phyloP scores from a whole-genome alignment of 192 early-diverging fungal genomes.

The Rhizophagus clarus region DNA sequence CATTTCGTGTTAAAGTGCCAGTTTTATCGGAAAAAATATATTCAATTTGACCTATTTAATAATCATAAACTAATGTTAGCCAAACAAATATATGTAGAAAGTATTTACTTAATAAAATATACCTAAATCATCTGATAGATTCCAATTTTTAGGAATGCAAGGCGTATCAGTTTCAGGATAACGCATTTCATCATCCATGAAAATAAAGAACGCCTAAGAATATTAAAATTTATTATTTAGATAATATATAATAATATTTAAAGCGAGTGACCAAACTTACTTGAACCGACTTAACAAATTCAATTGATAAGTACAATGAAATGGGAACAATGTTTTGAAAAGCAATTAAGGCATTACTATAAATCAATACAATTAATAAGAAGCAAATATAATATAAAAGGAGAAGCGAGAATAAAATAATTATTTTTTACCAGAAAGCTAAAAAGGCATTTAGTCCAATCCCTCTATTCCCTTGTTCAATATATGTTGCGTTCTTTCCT shows the following conservation, averaged over 20 bases:
- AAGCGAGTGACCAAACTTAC: slow-evolving; percentile 33
- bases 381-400: background rate
- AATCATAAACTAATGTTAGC: background rate
- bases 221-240: background rate
- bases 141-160: slow-evolving; percentile 71
- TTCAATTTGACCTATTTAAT: slow-evolving; percentile 63
- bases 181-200: slow-evolving; percentile 67
- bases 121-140: slow-evolving; percentile 69
- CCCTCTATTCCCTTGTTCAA: background rate
- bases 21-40: slow-evolving; percentile 87
- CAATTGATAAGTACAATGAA: slow-evolving; percentile 63
- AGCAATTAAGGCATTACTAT: slow-evolving; percentile 51
- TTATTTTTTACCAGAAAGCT: slow-evolving; percentile 21
- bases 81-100: too few relatives aligned
- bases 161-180: slow-evolving; percentile 56
- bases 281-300: slow-evolving; percentile 65
- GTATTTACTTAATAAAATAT: background rate
- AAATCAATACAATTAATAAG: slow-evolving; percentile 69
- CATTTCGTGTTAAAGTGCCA: slow-evolving; percentile 76
- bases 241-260: background rate
- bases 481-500: background rate
- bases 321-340: slow-evolving; percentile 75
- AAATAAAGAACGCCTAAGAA: slow-evolving; percentile 69
- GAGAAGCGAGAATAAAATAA: background rate
- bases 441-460: slow-evolving; percentile 15